Evolutionary conservation across 192 early-diverging fungal species (phyloP).

Genomic region (Pilaira anomala): DNA sequence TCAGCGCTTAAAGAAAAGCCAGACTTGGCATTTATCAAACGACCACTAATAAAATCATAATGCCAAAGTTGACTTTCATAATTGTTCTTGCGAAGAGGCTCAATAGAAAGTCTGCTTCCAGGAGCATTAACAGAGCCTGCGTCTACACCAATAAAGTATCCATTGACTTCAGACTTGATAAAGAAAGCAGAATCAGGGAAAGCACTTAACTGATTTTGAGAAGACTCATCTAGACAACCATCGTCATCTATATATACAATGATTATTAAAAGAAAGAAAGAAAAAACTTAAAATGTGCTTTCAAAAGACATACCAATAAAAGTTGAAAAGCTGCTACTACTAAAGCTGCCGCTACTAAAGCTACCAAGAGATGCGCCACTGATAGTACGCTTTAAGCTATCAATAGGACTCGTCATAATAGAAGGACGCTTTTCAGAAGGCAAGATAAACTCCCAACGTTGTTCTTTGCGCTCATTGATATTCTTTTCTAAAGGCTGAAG

Average conservation of each 20-base stretch:
- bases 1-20: slow-evolving; percentile 22
- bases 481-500: slow-evolving; percentile 14
- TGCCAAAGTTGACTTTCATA: slow-evolving; percentile 32
- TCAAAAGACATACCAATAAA: slow-evolving; percentile 9
- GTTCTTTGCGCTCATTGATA: slow-evolving; percentile 20
- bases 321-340: neutral
- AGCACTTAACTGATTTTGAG: neutral
- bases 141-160: slow-evolving; percentile 23
- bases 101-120: slow-evolving; percentile 14
- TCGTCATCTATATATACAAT: neutral
- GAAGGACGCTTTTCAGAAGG: neutral
- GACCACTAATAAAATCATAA: slow-evolving; percentile 1
- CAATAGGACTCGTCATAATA: neutral
- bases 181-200: slow-evolving; percentile 26
- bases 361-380: slow-evolving; percentile 13
- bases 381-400: slow-evolving; percentile 7
- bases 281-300: neutral
- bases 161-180: slow-evolving; percentile 18
- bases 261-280: neutral
- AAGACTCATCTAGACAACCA: slow-evolving; percentile 4
- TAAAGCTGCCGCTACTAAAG: neutral
- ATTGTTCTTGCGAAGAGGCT: slow-evolving; percentile 15
- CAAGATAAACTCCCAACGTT: slow-evolving; percentile 25
- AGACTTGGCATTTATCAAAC: slow-evolving; percentile 20
- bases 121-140: neutral